Evolutionary conservation across 371 early-diverging fungal species (phyloP), one percentile per base, ranked within the genome.

Genomic region (Dichotomocladium elegans): DNA sequence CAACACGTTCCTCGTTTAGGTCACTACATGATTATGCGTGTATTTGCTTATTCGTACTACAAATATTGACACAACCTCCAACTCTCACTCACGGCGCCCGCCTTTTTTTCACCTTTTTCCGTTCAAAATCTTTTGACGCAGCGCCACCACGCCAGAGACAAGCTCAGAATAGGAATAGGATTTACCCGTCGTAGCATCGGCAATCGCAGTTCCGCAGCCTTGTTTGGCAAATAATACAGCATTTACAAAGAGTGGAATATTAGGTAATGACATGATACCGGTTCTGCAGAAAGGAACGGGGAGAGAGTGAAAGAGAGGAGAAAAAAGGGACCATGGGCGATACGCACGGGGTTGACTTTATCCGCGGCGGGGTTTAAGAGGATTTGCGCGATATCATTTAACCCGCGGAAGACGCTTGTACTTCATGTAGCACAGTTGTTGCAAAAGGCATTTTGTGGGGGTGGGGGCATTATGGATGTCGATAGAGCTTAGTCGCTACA

Each of bases 1-100:
- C 87, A 5, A 93, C 72, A 44, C 89, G 77, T 29, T 70, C 73
- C 24, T 78, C 84, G 12, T 72, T 57, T 29, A 79, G 65, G 50
- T 72, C 72, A 43, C 72, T 74, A 41, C n/a, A 19, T n/a, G n/a
- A 10, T 21, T 7, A 15, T 37, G 37, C 6, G 4, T 33, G 8
- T 25, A 17, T 29, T 3, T 29, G n/a, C n/a, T n/a, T n/a, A n/a
- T n/a, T n/a, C n/a, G n/a, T n/a, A n/a, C n/a, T n/a, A n/a, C n/a
- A n/a, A n/a, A n/a, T n/a, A n/a, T n/a, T n/a, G n/a, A n/a, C n/a
- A n/a, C n/a, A n/a, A n/a, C n/a, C n/a, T n/a, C n/a, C n/a, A n/a
- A n/a, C n/a, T n/a, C n/a, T n/a, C n/a, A 46, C 29, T 14, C 15
- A 8, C 15, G 15, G 17, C 21, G n/a, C 15, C 37, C 21, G 37